These are phyloP conservation scores for Clohesyomyces aquaticus DNA, from an alignment of 495 filamentous ascomycete genomes.

Conservation along the genomic window DNA sequence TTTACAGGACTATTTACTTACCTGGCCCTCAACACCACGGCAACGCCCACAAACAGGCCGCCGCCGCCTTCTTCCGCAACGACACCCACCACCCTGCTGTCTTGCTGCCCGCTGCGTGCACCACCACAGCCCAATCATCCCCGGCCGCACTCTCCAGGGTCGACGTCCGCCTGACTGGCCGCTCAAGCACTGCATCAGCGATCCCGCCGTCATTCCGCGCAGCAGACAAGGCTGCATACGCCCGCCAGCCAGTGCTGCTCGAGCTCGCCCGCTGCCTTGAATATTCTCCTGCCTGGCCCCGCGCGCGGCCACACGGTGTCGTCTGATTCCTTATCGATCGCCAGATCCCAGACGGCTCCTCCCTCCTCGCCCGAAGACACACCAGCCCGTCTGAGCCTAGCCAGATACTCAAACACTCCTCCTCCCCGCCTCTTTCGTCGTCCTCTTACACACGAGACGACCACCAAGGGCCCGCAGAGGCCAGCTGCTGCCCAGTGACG, in stretches of 20 bases:
- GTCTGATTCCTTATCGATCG: constrained; percentile 18
- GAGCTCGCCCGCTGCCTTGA: background rate
- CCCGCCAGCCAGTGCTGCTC: background rate
- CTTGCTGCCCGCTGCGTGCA: constrained; percentile 5
- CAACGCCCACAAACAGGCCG: constrained; percentile 21
- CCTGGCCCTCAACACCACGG: constrained; percentile 25
- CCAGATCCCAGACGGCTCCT: background rate
- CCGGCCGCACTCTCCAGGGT: constrained; percentile 17
- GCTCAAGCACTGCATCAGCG: background rate
- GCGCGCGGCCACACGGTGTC: background rate
- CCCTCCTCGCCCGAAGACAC: background rate
- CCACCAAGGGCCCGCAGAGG: constrained; percentile 5
- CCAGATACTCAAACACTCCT: constrained; percentile 6
- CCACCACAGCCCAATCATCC: background rate
- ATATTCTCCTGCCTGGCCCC: background rate
- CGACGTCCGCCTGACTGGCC: constrained; percentile 13
- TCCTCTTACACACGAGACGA: constrained; percentile 8
- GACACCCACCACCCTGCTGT: constrained; percentile 3
- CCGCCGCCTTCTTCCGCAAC: constrained; percentile 2
- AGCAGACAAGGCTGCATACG: constrained; percentile 11
- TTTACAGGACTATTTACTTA: constrained; percentile 13
- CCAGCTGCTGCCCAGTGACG: constrained; percentile 22
- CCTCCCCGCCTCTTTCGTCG: background rate
- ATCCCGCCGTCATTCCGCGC: constrained; percentile 21
- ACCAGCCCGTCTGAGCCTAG: constrained; percentile 19